Evolutionary conservation across 2,329 filamentous ascomycete genomes (phyloP), one percentile per base, ranked within the genome.

Genomic region (Xylariales sp.): DNA sequence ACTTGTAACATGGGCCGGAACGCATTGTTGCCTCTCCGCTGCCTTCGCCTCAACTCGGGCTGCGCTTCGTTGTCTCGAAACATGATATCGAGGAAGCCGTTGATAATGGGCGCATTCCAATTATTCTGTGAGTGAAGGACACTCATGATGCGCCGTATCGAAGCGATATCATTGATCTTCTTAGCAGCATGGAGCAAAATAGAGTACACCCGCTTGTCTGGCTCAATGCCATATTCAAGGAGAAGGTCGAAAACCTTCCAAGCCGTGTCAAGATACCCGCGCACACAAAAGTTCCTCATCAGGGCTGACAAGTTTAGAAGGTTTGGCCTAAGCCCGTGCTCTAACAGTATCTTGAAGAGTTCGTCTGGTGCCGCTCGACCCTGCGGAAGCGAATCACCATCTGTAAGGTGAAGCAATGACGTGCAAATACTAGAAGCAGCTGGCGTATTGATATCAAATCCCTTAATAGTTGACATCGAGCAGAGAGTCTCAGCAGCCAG

Each of bases 151-250:
- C 68, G 65, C 31, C 70, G 65, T 20, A 88, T 68, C 19, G 71
- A 71, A 3, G 68, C 59, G 4, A 71, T 65, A 46, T 86, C 72
- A 18, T 69, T 61, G 15, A 69, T 68, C 4, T 59, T 56, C 50
- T 88, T 87, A 38, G 86, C 84, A 22, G 84, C 83, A 44, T 82
- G 76, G 31, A 95, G 73, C 24, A 95, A 67, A 20, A 80, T 80
- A 1, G 80, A 71, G 56, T 82, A 87, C 0, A 87, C 83, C 48
- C 79, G 74, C 0, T 64, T 63, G 57, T 94, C 81, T 0, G 86
- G 76, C 40, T 74, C 59, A 12, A 86, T 66, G 3, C 76, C 74
- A 48, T 78, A 71, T 11, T 71, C 63, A 38, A 73, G 63, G 58
- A 90, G 75, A 29, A 80, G 70, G 18, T 80, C 69, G 51, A 83